Evolutionary conservation across 2,329 filamentous ascomycete species (phyloP), one percentile per base, ranked within the genome.

Genomic region (Xylariaceae sp.): DNA sequence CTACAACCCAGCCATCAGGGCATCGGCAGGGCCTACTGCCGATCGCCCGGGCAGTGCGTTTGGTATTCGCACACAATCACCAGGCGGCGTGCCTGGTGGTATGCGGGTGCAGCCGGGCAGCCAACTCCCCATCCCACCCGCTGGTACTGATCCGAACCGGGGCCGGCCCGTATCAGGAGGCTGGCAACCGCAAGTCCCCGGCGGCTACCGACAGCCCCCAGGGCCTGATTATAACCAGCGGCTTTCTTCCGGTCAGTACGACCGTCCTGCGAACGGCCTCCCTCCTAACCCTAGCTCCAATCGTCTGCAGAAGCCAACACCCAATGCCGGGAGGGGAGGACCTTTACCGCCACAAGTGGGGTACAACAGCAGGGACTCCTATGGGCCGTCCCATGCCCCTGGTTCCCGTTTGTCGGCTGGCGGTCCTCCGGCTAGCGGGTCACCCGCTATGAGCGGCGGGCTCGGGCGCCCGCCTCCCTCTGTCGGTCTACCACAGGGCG

Each of bases 41-140:
- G 70, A 74, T 43, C 68, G 69, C 3, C 69, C 73, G 1, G 60
- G 64, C 37, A 70, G 71, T 48, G 67, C 74, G 1, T 78, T 77
- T 51, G 71, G 74, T 26, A 76, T 72, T 51, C 73, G 70, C 48
- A 73, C 62, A 54, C 68, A 55, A 48, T 68, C 51, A 13, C 52
- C 53, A 14, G 53, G 51, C 12, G 41, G 39, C 18, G 41, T 38
- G 18, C 52, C 54, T 27, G 56, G 59, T 15, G 55, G 59, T 32
- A 58, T 73, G 48, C 64, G 67, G 21, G 67, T 69, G 2, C 65
- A 72, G 34, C 69, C 70, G 2, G 63, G 63, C 38, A 65, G 67
- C 14, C 71, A 68, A 50, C 60, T 75, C 36, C 63, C 52, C 31
- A 47, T 71, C 23, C 64, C 66, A 12, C 59, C 64, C 32, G 62